Conservation (phyloP, 257 asterid genomes). For the Rhazya stricta region DNA sequence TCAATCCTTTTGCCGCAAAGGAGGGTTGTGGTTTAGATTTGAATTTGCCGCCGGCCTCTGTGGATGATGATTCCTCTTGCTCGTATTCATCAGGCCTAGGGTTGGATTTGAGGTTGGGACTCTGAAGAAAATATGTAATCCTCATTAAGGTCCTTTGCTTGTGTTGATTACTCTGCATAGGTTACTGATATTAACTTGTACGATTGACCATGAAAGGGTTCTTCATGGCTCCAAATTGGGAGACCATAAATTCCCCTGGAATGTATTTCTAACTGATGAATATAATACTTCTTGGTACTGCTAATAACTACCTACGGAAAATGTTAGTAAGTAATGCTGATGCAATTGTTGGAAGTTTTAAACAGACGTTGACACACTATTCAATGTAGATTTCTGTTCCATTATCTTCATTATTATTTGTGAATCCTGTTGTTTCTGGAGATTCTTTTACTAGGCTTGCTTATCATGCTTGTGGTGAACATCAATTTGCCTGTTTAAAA, state of each 20-base stretch:
- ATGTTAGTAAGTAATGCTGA: conserved; percentile 3
- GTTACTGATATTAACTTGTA: conserved; percentile 7
- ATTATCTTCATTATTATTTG: not conserved
- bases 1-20: conserved; percentile 9
- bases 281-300: not conserved
- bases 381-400: not conserved
- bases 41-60: conserved; percentile 33
- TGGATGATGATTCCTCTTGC: conserved; percentile 24
- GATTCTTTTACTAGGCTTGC: not conserved
- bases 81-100: conserved; percentile 23
- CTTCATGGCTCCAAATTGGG: conserved; percentile 7
- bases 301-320: not conserved
- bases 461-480: not conserved
- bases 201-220: not conserved
- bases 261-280: conserved; percentile 12
- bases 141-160: conserved; percentile 1
- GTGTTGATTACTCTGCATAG: not conserved
- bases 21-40: conserved; percentile 30
- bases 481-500: not conserved
- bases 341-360: not conserved
- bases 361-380: not conserved
- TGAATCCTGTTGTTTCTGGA: not conserved
- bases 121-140: conserved; percentile 27
- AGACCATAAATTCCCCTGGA: not conserved
- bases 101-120: conserved; percentile 60